Percentiles rank a stretch among this genome's conserved stretches.
Conservation (phyloP, 176 grass and related monocot species). For the Ensete glaucum region DNA sequence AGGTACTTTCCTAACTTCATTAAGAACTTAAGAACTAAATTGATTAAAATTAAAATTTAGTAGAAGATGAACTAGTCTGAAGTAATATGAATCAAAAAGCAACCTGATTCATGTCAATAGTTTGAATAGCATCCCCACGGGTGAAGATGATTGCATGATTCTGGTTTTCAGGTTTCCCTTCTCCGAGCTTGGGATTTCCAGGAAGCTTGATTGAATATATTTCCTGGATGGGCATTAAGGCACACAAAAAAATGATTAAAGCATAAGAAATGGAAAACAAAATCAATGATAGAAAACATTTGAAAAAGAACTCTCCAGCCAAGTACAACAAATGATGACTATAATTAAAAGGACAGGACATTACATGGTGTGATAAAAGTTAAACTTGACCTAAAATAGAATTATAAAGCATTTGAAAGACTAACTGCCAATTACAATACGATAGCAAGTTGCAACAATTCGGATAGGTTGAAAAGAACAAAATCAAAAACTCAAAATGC, state of each 20-base stretch:
- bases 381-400: too few relatives aligned
- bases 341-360: too few relatives aligned
- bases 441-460: too few relatives aligned
- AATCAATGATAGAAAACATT: too few relatives aligned
- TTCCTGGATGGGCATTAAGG: slow-evolving; percentile 45
- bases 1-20: too few relatives aligned
- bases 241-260: neutral
- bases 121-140: slow-evolving; percentile 81
- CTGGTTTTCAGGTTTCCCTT: slow-evolving; percentile 98
- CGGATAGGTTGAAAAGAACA: neutral
- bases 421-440: too few relatives aligned
- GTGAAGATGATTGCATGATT: slow-evolving; percentile 99
- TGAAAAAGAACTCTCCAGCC: too few relatives aligned
- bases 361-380: too few relatives aligned
- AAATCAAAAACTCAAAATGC: slow-evolving; percentile 16
- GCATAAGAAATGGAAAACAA: slow-evolving; percentile 11
- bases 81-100: neutral
- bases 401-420: too few relatives aligned
- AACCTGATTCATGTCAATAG: slow-evolving; percentile 99
- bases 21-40: too few relatives aligned
- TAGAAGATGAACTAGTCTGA: neutral
- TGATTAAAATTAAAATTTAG: too few relatives aligned
- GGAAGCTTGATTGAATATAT: slow-evolving; percentile 94
- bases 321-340: too few relatives aligned
- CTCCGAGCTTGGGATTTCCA: slow-evolving; percentile 90